Percentiles rank a stretch among this genome's conserved stretches.
phyloP scores from a whole-genome alignment of 768 basidiomycete species.

The Ramaria sp. region DNA sequence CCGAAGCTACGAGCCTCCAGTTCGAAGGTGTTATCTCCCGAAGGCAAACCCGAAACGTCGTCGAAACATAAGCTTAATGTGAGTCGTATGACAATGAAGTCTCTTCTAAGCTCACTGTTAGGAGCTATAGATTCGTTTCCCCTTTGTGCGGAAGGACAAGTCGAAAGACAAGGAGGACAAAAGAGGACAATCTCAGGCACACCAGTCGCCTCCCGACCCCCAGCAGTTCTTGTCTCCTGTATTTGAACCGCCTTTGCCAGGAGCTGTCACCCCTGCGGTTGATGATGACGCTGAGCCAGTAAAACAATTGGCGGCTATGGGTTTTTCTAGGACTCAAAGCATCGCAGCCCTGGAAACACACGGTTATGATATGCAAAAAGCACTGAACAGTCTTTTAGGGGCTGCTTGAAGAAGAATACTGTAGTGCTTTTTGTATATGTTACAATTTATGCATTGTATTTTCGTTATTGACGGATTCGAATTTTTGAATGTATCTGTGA shows the following conservation, averaged over 20 bases:
- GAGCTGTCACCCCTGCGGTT: constrained; percentile 37
- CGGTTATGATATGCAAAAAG: constrained; percentile 71
- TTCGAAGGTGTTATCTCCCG: constrained; percentile 41
- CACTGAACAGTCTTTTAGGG: constrained; percentile 64
- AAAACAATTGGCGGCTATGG: constrained; percentile 78
- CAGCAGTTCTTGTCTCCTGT: constrained; percentile 28
- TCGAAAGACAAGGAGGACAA: constrained; percentile 29
- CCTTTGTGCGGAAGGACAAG: constrained; percentile 70
- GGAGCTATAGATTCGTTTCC: constrained; percentile 53
- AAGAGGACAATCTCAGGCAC: constrained; percentile 1
- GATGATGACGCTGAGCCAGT: constrained; percentile 71
- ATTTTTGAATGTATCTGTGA: no score
- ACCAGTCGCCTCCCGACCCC: constrained; percentile 28
- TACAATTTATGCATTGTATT: not conserved
- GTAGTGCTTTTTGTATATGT: not conserved
- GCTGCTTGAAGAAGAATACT: constrained; percentile 1
- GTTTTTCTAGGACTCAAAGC: constrained; percentile 76
- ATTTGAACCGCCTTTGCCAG: constrained; percentile 26
- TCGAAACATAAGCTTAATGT: constrained; percentile 61
- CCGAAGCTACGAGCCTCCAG: constrained; percentile 55
- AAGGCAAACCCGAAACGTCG: constrained; percentile 46
- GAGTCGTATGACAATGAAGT: constrained; percentile 23
- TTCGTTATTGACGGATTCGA: not conserved
- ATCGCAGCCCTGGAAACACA: constrained; percentile 76
- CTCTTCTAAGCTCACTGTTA: not conserved